Conservation (phyloP, 2,329 filamentous ascomycete species). For the Penicillium griseofulvum region DNA sequence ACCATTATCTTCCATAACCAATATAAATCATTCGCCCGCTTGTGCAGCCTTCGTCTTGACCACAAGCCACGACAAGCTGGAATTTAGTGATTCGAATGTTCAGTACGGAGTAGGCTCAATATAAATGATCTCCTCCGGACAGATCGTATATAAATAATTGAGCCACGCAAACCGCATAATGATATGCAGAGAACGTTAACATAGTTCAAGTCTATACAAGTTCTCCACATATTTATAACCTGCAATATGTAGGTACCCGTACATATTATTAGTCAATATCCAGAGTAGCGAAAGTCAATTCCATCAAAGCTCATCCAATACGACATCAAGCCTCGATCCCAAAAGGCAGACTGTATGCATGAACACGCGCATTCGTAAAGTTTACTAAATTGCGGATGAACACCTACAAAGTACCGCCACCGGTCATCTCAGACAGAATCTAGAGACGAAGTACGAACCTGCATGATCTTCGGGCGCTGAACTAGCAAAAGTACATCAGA, state of each 20-base stretch:
- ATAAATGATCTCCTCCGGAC: background rate
- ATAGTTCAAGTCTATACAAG: background rate
- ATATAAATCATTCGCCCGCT: too few relatives aligned
- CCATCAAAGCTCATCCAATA: background rate
- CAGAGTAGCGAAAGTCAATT: constrained; percentile 1
- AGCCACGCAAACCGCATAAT: background rate
- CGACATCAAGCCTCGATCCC: background rate
- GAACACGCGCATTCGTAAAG: background rate
- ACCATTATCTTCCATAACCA: background rate
- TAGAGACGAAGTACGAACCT: background rate
- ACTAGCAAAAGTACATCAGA: constrained; percentile 15
- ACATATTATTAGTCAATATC: background rate
- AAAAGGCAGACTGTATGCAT: background rate
- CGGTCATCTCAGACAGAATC: background rate
- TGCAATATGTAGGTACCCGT: background rate
- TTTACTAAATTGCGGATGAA: background rate
- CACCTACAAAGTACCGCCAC: constrained; percentile 4
- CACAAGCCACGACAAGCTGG: background rate
- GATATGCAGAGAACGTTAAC: background rate
- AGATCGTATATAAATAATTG: background rate
- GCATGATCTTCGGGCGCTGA: background rate
- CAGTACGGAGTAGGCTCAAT: too few relatives aligned
- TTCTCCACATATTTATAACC: background rate
- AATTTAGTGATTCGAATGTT: background rate
- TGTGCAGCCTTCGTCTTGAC: background rate